phyloP scores from a whole-genome alignment of 495 filamentous ascomycete species.

The Aspergillus ostianus region DNA sequence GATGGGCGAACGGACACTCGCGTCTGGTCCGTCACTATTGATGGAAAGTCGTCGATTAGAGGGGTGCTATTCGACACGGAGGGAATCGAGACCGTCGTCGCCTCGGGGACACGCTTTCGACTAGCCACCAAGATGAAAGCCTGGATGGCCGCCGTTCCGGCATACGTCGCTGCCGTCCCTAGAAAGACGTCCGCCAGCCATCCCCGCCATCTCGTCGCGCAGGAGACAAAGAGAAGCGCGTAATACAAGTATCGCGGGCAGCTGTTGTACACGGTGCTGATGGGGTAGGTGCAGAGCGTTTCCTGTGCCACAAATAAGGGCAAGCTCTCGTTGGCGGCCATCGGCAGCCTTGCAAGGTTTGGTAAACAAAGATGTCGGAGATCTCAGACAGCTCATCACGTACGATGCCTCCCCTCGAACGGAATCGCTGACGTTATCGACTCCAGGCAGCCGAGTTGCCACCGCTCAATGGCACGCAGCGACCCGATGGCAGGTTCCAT shows the following conservation, averaged over 20 bases:
- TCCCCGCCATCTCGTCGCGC: constrained; percentile 34
- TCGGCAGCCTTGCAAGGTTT: not conserved
- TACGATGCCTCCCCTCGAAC: no score
- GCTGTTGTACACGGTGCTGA: constrained; percentile 37
- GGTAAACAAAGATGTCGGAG: no score
- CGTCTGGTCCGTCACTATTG: constrained; percentile 23
- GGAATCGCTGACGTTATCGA: no score
- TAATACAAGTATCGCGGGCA: constrained; percentile 40
- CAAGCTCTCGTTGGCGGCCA: constrained; percentile 13
- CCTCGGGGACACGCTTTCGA: not conserved
- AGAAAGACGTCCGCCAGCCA: constrained; percentile 35
- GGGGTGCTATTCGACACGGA: constrained; percentile 21
- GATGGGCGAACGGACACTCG: constrained; percentile 24
- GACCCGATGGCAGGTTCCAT: no score
- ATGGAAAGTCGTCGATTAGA: constrained; percentile 22
- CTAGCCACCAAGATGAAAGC: constrained; percentile 33
- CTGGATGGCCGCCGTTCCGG: constrained; percentile 35
- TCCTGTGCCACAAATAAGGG: constrained; percentile 37
- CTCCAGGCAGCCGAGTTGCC: no score
- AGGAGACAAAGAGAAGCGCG: constrained; percentile 28
- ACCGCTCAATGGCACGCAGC: no score
- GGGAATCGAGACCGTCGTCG: constrained; percentile 27
- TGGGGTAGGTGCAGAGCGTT: constrained; percentile 32
- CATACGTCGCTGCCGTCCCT: constrained; percentile 34
- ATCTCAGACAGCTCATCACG: no score